A percentile compares a stretch with the other conserved stretches of the same genome.
phyloP scores from a whole-genome alignment of 768 basidiomycete genomes.

The Glaciozyma martinii region DNA sequence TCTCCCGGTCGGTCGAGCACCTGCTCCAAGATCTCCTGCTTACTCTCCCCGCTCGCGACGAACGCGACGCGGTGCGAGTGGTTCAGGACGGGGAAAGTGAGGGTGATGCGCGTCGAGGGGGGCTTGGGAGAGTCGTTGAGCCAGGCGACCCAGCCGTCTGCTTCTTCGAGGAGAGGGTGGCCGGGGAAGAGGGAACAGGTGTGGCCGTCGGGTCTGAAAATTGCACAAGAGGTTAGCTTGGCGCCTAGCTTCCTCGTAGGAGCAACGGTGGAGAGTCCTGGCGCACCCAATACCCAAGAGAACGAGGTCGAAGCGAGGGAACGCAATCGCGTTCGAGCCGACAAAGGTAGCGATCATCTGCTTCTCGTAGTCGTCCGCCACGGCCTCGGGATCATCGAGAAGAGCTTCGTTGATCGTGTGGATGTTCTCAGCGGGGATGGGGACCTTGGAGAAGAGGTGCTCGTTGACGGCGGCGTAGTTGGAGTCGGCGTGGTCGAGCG shows the following conservation, averaged over 20 bases:
- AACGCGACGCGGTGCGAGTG: conserved; percentile 81
- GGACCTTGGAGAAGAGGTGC: conserved; percentile 70
- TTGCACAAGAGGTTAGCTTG: not conserved
- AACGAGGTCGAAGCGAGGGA: conserved; percentile 95
- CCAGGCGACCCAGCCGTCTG: conserved; percentile 88
- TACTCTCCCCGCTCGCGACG: conserved; percentile 72
- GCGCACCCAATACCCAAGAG: conserved; percentile 89
- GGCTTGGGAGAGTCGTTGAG: conserved; percentile 91
- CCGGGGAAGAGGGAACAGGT: conserved; percentile 94
- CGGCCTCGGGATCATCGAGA: conserved; percentile 40
- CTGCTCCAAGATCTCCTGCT: conserved; percentile 60
- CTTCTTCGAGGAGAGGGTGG: conserved; percentile 74
- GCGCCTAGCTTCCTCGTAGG: not conserved
- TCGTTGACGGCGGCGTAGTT: conserved; percentile 71
- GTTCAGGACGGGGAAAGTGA: conserved; percentile 85
- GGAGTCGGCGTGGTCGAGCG: conserved; percentile 83
- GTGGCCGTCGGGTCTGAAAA: conserved; percentile 52
- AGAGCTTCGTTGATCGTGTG: conserved; percentile 62
- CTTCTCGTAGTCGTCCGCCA: conserved; percentile 46
- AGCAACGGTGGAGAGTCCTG: not conserved
- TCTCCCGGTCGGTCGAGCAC: conserved; percentile 74
- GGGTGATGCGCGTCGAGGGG: conserved; percentile 76
- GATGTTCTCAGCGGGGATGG: conserved; percentile 66
- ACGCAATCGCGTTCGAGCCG: conserved; percentile 82
- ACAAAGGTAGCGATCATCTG: conserved; percentile 83